These are phyloP conservation scores for Trametes cingulata DNA, from an alignment of 768 basidiomycete genomes.

Conservation along the genomic window DNA sequence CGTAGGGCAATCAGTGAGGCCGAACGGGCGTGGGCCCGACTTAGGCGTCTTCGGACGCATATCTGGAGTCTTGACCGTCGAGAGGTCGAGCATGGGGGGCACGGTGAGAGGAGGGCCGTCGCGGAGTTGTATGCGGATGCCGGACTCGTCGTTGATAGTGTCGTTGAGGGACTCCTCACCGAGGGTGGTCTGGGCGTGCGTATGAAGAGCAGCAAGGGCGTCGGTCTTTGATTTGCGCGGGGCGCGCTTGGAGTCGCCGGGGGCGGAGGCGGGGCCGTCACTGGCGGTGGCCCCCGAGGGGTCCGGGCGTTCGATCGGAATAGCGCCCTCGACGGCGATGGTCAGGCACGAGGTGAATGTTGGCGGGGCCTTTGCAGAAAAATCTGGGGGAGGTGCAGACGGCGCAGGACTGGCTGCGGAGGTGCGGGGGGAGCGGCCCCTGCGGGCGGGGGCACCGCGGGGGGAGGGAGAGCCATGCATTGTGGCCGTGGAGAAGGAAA, in stretches of 20 bases:
- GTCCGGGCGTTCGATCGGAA: conserved; percentile 52
- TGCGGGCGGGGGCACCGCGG: conserved; percentile 62
- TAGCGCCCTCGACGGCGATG: conserved; percentile 75
- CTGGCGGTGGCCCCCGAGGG: conserved; percentile 28
- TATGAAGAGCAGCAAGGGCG: conserved; percentile 76
- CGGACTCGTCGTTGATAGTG: conserved; percentile 46
- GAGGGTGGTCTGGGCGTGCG: conserved; percentile 58
- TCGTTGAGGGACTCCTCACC: conserved; percentile 55
- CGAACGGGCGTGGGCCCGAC: conserved; percentile 71
- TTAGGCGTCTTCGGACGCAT: conserved; percentile 45
- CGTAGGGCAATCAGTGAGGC: conserved; percentile 83
- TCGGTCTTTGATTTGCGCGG: conserved; percentile 92
- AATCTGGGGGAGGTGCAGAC: conserved; percentile 42
- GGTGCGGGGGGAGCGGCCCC: conserved; percentile 57
- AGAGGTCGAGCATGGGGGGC: conserved; percentile 62
- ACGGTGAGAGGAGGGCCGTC: conserved; percentile 58
- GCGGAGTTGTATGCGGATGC: conserved; percentile 41
- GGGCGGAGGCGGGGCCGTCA: conserved; percentile 36
- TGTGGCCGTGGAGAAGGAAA: conserved; percentile 26
- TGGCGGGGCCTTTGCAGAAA: conserved; percentile 47
- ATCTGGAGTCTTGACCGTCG: conserved; percentile 67
- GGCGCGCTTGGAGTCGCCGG: conserved; percentile 54
- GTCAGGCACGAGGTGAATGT: conserved; percentile 67
- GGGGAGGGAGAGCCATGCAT: conserved; percentile 42
- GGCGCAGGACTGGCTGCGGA: conserved; percentile 41